Base-by-base conservation (phyloP, 148 eudicot genomes). In the Chenopodium berlandieri region DNA sequence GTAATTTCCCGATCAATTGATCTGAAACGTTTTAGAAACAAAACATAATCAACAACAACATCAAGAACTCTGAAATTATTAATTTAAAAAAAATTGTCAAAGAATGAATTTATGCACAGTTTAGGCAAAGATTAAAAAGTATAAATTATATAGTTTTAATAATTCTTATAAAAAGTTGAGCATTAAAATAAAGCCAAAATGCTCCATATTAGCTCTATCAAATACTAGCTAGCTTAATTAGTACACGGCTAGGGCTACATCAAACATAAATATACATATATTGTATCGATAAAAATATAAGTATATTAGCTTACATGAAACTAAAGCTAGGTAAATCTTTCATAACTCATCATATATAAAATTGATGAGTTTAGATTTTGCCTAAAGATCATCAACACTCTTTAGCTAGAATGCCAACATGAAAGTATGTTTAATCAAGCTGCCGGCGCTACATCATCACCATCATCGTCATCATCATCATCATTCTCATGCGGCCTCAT, bases 391-490 rank as follows among this genome's bases (percentile, higher is more conserved):
- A 56, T 56, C 4, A 56, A 13, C 62, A 56, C 19, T 14, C 16
- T 25, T 37, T 37, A 37, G 44, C 44, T 67, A 25, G 32, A 69
- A 19, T 56, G n/a, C 11, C n/a, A 20, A 10, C 44, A 52, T 50
- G 46, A 40, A 25, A 25, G 23, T 56, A 64, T 5, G 44, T 5
- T 75, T 40, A 86, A 27, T 27, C 30, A 27, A 70, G 88, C 88
- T 16, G 88, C 86, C 2, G 88, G 88, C 9, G 88, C 88, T 12
- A 86, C 86, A 22, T 86, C 88, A 79, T 79, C 82, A 7, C 82
- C 83, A 62, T 86, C 88, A 20, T 83, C 86, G 9, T 86, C 88
- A 4, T 84, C 88, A 17, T 84, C 88, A 22, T 78, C 88, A 11
- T 83, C 86, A 7, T 37, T 60, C 32, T 76, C 81, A 5, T 50